Conservation (phyloP, 148 eudicot species). For the Cornus controversa region DNA sequence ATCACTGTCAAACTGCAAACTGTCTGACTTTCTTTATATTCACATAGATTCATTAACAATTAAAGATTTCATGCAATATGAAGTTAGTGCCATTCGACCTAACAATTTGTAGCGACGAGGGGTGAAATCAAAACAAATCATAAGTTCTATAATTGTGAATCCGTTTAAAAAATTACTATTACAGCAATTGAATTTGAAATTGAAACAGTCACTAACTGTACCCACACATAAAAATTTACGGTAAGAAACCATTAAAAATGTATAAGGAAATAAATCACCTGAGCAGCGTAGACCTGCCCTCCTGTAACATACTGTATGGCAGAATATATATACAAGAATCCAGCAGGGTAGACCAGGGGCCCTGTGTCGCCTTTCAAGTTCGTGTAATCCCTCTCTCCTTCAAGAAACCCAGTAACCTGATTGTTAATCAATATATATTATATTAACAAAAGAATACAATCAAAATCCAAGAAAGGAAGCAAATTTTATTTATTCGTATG, state of each 20-base stretch:
- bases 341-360: conserved; percentile 97
- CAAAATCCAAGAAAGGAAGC: background rate
- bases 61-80: too few relatives aligned
- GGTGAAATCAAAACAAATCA: too few relatives aligned
- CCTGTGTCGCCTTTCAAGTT: conserved; percentile 95
- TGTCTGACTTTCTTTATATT: too few relatives aligned
- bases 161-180: too few relatives aligned
- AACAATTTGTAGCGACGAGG: too few relatives aligned
- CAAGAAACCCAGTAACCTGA: conserved; percentile 78
- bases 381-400: conserved; percentile 83
- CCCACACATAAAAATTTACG: too few relatives aligned
- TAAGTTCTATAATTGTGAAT: too few relatives aligned
- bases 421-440: conserved; percentile 10
- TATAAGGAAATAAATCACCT: conserved; percentile 42
- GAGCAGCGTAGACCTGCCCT: conserved; percentile 76
- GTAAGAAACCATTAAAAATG: background rate
- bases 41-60: too few relatives aligned
- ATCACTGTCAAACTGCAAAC: too few relatives aligned
- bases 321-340: conserved; percentile 88
- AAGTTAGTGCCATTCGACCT: too few relatives aligned
- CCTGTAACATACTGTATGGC: conserved; percentile 79
- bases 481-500: background rate
- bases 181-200: too few relatives aligned
- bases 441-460: background rate
- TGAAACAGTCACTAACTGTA: too few relatives aligned